phyloP scores from a whole-genome alignment of 192 early-diverging fungal species.

The Podila minutissima region DNA sequence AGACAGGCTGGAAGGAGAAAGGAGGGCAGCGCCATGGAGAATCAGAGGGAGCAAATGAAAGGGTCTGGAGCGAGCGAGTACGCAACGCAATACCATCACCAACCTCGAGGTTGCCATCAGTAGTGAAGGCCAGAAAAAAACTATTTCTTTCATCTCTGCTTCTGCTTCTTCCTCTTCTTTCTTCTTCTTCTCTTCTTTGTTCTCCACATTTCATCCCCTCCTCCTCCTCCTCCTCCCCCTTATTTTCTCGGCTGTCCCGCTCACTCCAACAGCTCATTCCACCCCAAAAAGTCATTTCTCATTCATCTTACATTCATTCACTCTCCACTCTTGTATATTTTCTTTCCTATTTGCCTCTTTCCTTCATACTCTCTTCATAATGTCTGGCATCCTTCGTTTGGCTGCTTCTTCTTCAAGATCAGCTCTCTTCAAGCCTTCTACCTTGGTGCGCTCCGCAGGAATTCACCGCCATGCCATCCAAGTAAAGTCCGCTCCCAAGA shows the following conservation, averaged over 20 bases:
- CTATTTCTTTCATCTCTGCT: background rate
- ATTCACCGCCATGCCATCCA: slow-evolving; percentile 38
- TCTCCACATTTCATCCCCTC: background rate
- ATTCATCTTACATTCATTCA: background rate
- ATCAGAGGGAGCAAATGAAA: too few species aligned
- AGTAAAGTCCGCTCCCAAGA: slow-evolving; percentile 5
- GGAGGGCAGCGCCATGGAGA: too few species aligned
- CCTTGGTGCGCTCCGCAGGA: slow-evolving; percentile 29
- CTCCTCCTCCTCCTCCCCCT: background rate
- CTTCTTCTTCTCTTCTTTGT: slow-evolving; percentile 5
- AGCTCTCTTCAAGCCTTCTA: slow-evolving; percentile 22
- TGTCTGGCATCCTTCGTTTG: slow-evolving; percentile 48
- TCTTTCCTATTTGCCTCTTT: background rate
- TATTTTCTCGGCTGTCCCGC: slow-evolving; percentile 1
- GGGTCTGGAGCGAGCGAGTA: too few species aligned
- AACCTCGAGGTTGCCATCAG: too few species aligned
- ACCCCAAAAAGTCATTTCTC: too few species aligned
- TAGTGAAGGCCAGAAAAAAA: too few species aligned
- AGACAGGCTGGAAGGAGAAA: too few species aligned
- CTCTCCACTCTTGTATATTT: background rate
- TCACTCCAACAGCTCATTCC: background rate
- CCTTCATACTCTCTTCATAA: slow-evolving; percentile 7
- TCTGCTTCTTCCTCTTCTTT: background rate
- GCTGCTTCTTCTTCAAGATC: slow-evolving; percentile 25
- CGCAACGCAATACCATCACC: too few species aligned